Base-by-base conservation (phyloP, 1,284 basidiomycete species). In the Trichosporon sp. region DNA sequence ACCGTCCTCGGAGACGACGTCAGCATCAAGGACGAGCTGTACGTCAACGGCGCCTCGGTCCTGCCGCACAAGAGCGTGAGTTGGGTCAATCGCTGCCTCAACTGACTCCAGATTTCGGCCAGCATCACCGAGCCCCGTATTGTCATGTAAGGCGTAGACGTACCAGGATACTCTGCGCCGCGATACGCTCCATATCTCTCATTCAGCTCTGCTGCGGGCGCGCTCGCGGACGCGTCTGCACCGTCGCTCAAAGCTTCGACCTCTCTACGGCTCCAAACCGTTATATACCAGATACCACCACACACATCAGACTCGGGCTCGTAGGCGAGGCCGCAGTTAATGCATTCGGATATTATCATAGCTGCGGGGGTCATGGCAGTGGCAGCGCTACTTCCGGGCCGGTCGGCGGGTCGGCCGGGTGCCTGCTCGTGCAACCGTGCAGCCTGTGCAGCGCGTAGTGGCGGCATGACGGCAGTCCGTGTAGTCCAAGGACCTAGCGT, bases 1-100 rank as follows among this genome's bases (percentile, higher is more conserved):
- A 81, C 81, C 52, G 83, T 84, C 10, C 73, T 84, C 31, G 83
- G 83, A 40, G 83, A 84, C 71, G 83, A 84, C 62, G 83, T 84
- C 37, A 79, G 78, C 58, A 82, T 84, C 79, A 84, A 84, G 78
- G 83, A 84, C 69, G 83, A 84, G 73, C 71, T 84, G 16, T 81
- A 80, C 67, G 77, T 83, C 68, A 83, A 82, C 71, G 83, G 83
- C 44, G 83, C 83, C 21, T 81, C 79, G 2, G 82, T 83, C 40
- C 73, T 83, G 63, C 82, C 82, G 13, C 83, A 84, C 78, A 84
- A 83, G 80, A 81, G 80, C 69, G 80, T 81, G 61, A 75, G 78
- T 79, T 7, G 56, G 1, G 54, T 29, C 3, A 13, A n/a, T 5
- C 6, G 29, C 16, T 8, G 6, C 25, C 7, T 5, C 2, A 29